phyloP scores from a whole-genome alignment of 352 stramenopile species.

The Phytopythium boreale region DNA sequence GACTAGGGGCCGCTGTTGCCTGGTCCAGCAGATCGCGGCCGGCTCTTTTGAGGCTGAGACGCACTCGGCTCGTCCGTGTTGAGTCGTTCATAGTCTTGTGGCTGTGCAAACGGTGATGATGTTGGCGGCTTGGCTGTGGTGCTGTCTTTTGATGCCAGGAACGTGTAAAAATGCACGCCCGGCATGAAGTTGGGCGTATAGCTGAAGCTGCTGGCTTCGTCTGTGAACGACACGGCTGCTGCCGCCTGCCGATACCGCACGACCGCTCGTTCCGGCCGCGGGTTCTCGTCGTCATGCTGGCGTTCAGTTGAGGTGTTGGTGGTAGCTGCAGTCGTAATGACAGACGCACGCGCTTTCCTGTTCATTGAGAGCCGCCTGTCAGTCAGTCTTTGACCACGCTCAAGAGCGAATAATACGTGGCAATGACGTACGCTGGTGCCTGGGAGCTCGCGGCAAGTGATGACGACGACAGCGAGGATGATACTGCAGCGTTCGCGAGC shows the following conservation, averaged over 20 bases:
- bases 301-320: neutral
- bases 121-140: neutral
- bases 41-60: neutral
- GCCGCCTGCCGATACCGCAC: slow-evolving; percentile 55
- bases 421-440: neutral
- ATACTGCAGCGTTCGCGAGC: slow-evolving; percentile 23
- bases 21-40: neutral
- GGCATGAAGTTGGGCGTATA: slow-evolving; percentile 72
- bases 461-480: neutral
- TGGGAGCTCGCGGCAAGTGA: neutral
- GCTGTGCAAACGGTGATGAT: neutral
- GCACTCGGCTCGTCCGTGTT: neutral
- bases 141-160: slow-evolving; percentile 57
- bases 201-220: slow-evolving; percentile 38
- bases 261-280: slow-evolving; percentile 21
- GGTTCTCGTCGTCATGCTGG: neutral
- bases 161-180: slow-evolving; percentile 78
- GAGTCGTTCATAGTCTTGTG: neutral
- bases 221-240: slow-evolving; percentile 57
- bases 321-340: neutral
- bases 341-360: neutral
- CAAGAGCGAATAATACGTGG: neutral
- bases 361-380: neutral
- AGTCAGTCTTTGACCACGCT: neutral
- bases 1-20: neutral